Evolutionary conservation across 2,329 filamentous ascomycete species (phyloP).

Genomic region (Colletotrichum sp.): DNA sequence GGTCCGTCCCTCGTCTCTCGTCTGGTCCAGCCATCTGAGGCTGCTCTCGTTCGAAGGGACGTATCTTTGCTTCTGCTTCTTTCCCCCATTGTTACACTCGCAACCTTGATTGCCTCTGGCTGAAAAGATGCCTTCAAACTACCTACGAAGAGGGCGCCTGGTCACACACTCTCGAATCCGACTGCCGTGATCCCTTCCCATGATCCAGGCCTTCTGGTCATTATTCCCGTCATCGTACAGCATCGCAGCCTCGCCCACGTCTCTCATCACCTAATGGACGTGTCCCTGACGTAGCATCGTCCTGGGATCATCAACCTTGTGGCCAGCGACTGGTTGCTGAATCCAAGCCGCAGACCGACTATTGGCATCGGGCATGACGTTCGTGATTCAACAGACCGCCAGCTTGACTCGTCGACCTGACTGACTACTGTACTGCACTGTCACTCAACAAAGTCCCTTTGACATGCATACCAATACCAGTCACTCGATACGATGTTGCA

Average conservation of each 20-base stretch:
- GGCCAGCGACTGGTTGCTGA: not conserved
- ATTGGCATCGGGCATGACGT: not conserved
- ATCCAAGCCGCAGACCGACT: not conserved
- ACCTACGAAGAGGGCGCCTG: not conserved
- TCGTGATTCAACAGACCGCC: not conserved
- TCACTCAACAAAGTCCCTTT: not conserved
- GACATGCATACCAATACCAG: not conserved
- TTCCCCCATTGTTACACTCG: not conserved
- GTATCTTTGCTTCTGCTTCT: not conserved
- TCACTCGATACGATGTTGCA: not conserved
- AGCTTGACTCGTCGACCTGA: not conserved
- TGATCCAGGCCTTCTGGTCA: not conserved
- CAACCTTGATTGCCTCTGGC: not conserved
- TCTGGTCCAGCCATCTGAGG: constrained; percentile 6
- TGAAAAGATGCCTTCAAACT: not conserved
- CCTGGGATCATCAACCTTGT: not conserved
- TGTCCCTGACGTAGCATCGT: not conserved
- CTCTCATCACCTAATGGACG: not conserved
- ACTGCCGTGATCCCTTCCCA: not conserved
- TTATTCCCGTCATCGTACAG: not conserved
- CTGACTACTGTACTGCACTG: not conserved
- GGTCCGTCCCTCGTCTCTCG: constrained; percentile 2
- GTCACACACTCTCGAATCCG: not conserved
- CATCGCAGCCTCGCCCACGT: not conserved
- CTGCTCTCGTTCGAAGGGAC: not conserved